phyloP scores from a whole-genome alignment of 1,284 basidiomycete genomes.

The Malassezia restricta region DNA sequence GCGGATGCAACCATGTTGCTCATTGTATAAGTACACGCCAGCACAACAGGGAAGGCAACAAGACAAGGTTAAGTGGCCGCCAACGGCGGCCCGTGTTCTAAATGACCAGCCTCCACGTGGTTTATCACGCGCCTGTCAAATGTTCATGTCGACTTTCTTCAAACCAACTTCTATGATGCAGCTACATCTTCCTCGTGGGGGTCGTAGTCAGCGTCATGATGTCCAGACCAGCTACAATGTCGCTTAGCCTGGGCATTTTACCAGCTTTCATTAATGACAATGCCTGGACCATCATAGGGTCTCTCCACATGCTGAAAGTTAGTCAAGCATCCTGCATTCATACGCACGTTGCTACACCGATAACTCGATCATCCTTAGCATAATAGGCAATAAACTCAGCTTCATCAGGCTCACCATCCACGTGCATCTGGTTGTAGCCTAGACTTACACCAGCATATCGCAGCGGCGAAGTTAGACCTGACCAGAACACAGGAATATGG shows the following conservation, averaged over 20 bases:
- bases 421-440: constrained; percentile 60
- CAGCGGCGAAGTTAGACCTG: constrained; percentile 60
- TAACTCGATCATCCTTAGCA: constrained; percentile 61
- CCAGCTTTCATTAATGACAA: constrained; percentile 67
- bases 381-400: constrained; percentile 61
- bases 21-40: not conserved
- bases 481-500: constrained; percentile 80
- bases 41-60: not conserved
- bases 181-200: constrained; percentile 3
- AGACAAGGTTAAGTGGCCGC: not conserved
- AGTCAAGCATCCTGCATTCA: not conserved
- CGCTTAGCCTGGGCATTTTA: constrained; percentile 66
- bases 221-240: constrained; percentile 55
- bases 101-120: not conserved
- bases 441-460: constrained; percentile 66
- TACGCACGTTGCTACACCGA: constrained; percentile 63
- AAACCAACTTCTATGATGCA: not conserved
- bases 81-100: not conserved
- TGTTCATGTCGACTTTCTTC: not conserved
- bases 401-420: constrained; percentile 65
- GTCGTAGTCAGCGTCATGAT: constrained; percentile 4
- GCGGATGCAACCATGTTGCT: not conserved
- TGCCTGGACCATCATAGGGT: constrained; percentile 67
- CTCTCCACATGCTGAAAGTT: constrained; percentile 60
- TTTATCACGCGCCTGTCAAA: not conserved